Conservation (phyloP, 2,329 filamentous ascomycete genomes). For the Apiospora malaysiana region DNA sequence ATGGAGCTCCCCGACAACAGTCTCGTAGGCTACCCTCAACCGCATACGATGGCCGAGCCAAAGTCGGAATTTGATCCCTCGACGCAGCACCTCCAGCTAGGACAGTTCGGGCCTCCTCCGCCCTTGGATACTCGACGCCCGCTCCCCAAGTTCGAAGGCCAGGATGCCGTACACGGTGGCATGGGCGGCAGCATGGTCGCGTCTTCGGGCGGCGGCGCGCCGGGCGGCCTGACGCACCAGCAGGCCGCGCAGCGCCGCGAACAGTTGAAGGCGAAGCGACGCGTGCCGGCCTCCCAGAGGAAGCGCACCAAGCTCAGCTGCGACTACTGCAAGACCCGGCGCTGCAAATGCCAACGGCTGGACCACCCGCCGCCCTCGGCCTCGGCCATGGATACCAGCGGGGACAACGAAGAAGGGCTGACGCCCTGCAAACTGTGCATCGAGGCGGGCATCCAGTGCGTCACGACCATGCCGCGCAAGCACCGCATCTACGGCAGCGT, state of each 20-base stretch:
- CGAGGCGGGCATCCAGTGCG: constrained; percentile 45
- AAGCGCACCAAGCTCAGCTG: constrained; percentile 43
- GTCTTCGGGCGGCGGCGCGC: not conserved
- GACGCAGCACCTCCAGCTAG: not conserved
- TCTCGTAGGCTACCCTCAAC: not conserved
- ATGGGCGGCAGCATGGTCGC: not conserved
- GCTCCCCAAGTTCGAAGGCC: constrained; percentile 19
- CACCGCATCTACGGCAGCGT: constrained; percentile 52
- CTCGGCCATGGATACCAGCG: constrained; percentile 19
- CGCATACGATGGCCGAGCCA: not conserved
- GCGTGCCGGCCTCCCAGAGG: constrained; percentile 43
- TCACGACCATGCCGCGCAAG: constrained; percentile 50
- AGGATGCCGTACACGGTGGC: not conserved
- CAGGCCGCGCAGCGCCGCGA: constrained; percentile 30
- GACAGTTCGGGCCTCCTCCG: not conserved
- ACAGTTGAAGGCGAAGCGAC: constrained; percentile 35
- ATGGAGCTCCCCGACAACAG: constrained; percentile 12
- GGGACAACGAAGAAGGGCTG: constrained; percentile 28
- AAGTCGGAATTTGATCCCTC: constrained; percentile 10
- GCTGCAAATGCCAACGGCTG: constrained; percentile 42
- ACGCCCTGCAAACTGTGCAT: constrained; percentile 46
- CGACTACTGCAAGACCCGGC: constrained; percentile 44
- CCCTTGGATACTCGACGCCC: constrained; percentile 14
- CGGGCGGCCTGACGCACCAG: constrained; percentile 4
- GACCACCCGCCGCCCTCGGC: not conserved